phyloP scores from a whole-genome alignment of 257 asterid species.

The Scutellaria galericulata region DNA sequence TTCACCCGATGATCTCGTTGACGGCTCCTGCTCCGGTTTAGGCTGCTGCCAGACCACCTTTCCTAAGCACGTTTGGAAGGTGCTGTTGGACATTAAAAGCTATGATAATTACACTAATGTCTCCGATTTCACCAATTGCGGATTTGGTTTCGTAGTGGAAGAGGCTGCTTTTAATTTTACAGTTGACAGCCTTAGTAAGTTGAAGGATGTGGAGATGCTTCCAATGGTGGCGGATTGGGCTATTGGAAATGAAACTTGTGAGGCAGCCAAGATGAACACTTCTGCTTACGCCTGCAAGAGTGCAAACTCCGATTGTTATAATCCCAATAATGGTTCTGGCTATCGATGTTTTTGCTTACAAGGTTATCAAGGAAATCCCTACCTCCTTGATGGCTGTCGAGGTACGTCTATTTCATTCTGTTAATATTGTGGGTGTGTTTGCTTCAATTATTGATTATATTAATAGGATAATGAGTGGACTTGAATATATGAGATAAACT shows the following conservation, averaged over 20 bases:
- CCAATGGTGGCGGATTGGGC: conserved; percentile 49
- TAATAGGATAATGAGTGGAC: too few species aligned
- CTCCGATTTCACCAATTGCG: conserved; percentile 9
- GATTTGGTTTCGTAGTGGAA: conserved; percentile 38
- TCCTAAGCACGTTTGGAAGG: not conserved
- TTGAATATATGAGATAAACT: too few species aligned
- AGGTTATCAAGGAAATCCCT: conserved; percentile 58
- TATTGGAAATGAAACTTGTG: conserved; percentile 35
- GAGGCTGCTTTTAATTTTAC: conserved; percentile 32
- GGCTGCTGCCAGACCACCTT: conserved; percentile 29
- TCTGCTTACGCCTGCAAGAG: conserved; percentile 43
- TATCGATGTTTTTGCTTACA: conserved; percentile 47
- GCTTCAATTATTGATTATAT: too few species aligned
- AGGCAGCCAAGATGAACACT: conserved; percentile 24
- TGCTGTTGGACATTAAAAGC: not conserved
- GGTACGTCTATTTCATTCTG: conserved; percentile 29
- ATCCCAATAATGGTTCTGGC: conserved; percentile 31
- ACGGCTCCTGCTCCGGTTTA: not conserved
- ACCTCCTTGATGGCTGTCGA: conserved; percentile 40
- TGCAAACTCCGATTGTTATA: conserved; percentile 29
- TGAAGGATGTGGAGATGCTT: conserved; percentile 15
- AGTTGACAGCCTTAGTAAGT: not conserved
- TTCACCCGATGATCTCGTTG: not conserved
- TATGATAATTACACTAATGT: not conserved
- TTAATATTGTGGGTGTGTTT: too few species aligned